These are phyloP conservation scores for Linum usitatissimum DNA, from an alignment of 345 rosid species.

Conservation along the genomic window DNA sequence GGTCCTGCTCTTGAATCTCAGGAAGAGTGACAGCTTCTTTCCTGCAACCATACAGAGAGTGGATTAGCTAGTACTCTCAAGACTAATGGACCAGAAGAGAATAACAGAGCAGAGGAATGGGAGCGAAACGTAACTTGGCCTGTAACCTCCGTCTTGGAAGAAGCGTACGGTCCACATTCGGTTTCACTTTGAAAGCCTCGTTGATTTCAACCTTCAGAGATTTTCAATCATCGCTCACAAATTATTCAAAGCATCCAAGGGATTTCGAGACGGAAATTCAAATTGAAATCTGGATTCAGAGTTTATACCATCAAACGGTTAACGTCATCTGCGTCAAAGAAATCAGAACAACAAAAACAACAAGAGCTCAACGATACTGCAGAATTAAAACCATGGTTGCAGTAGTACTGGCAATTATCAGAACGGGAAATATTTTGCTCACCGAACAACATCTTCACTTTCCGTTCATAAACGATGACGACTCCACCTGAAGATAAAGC, in stretches of 20 bases:
- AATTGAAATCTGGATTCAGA: not conserved
- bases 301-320: slow-evolving; percentile 61
- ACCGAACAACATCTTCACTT: slow-evolving; percentile 85
- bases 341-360: not conserved
- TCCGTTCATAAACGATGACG: slow-evolving; percentile 80
- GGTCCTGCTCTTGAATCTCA: slow-evolving; percentile 41
- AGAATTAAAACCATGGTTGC: not conserved
- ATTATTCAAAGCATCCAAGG: not conserved
- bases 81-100: not conserved
- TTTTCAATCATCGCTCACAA: not conserved
- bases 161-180: slow-evolving; percentile 44
- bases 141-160: slow-evolving; percentile 63
- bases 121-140: slow-evolving; percentile 38
- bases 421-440: not conserved
- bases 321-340: slow-evolving; percentile 58
- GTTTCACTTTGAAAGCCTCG: slow-evolving; percentile 66
- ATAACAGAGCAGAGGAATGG: not conserved
- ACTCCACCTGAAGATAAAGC: slow-evolving; percentile 55
- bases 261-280: not conserved
- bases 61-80: not conserved
- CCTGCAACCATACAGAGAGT: slow-evolving; percentile 31
- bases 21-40: slow-evolving; percentile 69
- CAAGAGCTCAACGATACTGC: not conserved
- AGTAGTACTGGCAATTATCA: not conserved
- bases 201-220: slow-evolving; percentile 57